Evolutionary conservation across 2,329 filamentous ascomycete species (phyloP).

Genomic region (Pseudogymnoascus sp.): DNA sequence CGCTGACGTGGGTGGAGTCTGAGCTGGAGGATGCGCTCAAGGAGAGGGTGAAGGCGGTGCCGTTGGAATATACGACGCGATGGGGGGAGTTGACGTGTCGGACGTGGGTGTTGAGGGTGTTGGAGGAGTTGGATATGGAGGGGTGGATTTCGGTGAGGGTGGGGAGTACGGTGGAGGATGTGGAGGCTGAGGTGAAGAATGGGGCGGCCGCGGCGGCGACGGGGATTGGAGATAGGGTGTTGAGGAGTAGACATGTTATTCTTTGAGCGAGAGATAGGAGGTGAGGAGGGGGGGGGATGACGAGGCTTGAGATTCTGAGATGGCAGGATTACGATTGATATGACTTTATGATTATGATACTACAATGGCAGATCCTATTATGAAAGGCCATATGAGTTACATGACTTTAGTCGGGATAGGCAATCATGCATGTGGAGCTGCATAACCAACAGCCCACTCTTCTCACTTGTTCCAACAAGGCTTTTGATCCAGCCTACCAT

Average conservation of each 20-base stretch:
- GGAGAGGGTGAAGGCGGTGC: background rate
- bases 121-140: background rate
- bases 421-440: too few species aligned
- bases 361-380: background rate
- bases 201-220: background rate
- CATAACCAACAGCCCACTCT: background rate
- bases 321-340: background rate
- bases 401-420: too few species aligned
- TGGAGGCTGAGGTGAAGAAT: background rate
- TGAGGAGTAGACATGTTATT: background rate
- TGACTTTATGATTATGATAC: background rate
- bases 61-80: background rate
- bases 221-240: background rate
- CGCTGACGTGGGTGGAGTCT: background rate
- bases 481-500: too few species aligned
- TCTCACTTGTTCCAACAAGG: too few species aligned
- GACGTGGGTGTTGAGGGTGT: background rate
- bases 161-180: constrained; percentile 2
- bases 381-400: too few species aligned
- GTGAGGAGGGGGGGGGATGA: background rate
- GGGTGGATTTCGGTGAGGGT: background rate
- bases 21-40: background rate
- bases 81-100: background rate
- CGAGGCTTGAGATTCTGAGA: background rate
- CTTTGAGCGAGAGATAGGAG: background rate